Evolutionary conservation across 306 rosid species (phyloP).

Genomic region (Urtica urens): DNA sequence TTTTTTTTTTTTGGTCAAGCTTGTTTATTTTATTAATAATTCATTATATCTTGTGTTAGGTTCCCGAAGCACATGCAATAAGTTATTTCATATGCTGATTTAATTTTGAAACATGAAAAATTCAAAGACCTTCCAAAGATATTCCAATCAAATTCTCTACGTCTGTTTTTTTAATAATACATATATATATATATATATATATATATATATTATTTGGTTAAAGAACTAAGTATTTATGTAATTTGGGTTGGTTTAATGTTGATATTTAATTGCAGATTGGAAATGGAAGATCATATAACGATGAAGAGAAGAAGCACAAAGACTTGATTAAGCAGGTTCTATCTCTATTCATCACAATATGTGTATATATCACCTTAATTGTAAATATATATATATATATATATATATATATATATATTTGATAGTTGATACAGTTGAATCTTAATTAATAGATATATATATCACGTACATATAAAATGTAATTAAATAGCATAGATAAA

Average conservation of each 20-base stretch:
- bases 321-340: slow-evolving; percentile 3
- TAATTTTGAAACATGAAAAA: no score
- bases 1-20: no score
- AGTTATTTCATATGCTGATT: no score
- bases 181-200: background rate
- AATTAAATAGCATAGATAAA: no score
- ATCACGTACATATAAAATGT: no score
- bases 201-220: background rate
- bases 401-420: background rate
- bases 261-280: slow-evolving; percentile 9
- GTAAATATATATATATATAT: background rate
- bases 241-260: background rate
- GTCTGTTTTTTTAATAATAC: background rate
- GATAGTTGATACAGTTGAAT: no score
- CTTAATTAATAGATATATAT: no score
- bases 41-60: background rate
- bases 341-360: background rate
- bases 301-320: slow-evolving; percentile 4
- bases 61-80: background rate
- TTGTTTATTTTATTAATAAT: background rate
- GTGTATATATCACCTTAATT: background rate
- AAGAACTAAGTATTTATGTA: background rate
- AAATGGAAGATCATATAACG: slow-evolving; percentile 10
- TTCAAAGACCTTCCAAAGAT: no score
- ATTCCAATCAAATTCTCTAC: background rate